Percentiles rank a stretch among this genome's conserved stretches.
phyloP scores from a whole-genome alignment of 2,329 filamentous ascomycete genomes.

The Clonostachys solani region DNA sequence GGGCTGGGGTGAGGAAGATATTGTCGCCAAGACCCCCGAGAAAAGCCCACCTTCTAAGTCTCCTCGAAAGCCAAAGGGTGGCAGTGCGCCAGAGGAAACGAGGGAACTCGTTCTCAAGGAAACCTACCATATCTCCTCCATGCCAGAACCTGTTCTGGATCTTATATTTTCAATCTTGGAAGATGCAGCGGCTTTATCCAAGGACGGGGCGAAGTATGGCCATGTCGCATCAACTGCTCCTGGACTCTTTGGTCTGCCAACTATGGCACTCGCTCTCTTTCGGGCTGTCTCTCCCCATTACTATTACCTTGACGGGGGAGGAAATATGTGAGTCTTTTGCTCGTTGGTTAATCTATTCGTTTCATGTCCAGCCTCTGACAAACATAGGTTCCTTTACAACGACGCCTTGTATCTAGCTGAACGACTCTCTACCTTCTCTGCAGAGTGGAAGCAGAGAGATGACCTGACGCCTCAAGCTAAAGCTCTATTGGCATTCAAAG shows the following conservation, averaged over 20 bases:
- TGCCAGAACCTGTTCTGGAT: conserved; percentile 73
- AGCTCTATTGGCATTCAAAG: conserved; percentile 52
- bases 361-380: background rate
- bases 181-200: conserved; percentile 58
- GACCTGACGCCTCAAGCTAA: conserved; percentile 46
- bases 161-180: conserved; percentile 58
- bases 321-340: conserved; percentile 53
- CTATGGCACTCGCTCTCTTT: conserved; percentile 72
- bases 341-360: conserved; percentile 1
- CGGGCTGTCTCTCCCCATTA: conserved; percentile 71
- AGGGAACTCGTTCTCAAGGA: conserved; percentile 77
- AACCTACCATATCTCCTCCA: conserved; percentile 81
- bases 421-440: conserved; percentile 41
- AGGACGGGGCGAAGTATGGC: conserved; percentile 41
- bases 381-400: conserved; percentile 60
- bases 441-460: conserved; percentile 46
- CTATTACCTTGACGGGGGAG: conserved; percentile 58
- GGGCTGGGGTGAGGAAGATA: conserved; percentile 78
- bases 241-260: conserved; percentile 68
- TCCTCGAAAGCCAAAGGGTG: background rate
- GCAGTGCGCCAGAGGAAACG: conserved; percentile 16
- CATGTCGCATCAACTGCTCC: conserved; percentile 64
- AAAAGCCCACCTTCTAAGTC: conserved; percentile 6
- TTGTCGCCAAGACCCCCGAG: conserved; percentile 6
- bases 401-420: conserved; percentile 62